Evolutionary conservation across 345 rosid genomes (phyloP), one percentile per base, ranked within the genome.

Genomic region (Salix viminalis): DNA sequence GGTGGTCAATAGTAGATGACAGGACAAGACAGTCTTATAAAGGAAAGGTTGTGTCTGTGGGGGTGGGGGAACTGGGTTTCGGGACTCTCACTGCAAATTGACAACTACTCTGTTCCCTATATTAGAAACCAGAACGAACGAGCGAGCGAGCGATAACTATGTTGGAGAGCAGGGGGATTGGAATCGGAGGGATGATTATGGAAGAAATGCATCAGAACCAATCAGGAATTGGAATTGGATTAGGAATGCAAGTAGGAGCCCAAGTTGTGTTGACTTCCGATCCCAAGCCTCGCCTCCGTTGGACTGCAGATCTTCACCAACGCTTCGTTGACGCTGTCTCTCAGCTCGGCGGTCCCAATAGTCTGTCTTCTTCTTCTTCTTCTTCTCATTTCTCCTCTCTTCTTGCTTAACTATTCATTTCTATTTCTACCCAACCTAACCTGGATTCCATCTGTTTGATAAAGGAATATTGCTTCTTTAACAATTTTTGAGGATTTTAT

Each of bases 291-390:
- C 96, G 94, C 73, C 97, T 93, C 64, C 94, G 96, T 60, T 91
- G 97, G 97, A 91, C 96, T 41, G 79, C 92, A 2, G 97, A 91
- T 86, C 96, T 93, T 78, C 97, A 93, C 78, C 93, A 93, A 61
- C 96, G 96, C 30, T 93, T 93, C 69, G 90, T 93, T 14, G 97
- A 93, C 64, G 97, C 97, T 69, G 93, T 93, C 81, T 69, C 96
- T 67, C 94, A 91, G 83, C 96, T 93, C 76, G 97, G 96, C 44
- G 96, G 97, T 72, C 87, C 97, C 80, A 87, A 85, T 65, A 91
- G 97, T 93, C 72, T 68, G 90, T 81, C 21, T 54, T 78, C 54
- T 24, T 65, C 42, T 28, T 65, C 42, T 28, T 39, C 46, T 16
- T 41, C 23, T 36, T 13, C 5, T 41, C 46, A 42, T 42, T 41